Evolutionary conservation across 768 basidiomycete genomes (phyloP), one percentile per base, ranked within the genome.

Genomic region (Collybiopsis luxurians): DNA sequence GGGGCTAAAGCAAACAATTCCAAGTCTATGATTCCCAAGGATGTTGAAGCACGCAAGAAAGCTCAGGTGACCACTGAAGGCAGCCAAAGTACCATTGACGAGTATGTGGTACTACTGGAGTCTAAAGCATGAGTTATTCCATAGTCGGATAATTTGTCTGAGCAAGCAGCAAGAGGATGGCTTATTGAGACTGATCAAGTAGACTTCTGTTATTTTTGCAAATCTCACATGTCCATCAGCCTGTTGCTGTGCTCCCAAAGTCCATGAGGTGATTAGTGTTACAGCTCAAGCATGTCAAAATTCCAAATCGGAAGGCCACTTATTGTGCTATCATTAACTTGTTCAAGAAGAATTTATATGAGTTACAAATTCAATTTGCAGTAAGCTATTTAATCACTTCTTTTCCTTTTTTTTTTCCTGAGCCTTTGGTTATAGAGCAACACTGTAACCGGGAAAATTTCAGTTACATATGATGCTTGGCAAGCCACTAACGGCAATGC

Each of bases 121-220:
- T 56, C 57, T 21, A 53, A 39, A 11, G 64, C 67, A 31, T 26
- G 44, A 15, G 54, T 66, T 6, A 54, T 73, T 17, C 62, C 60
- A 0, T 76, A 76, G 57, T 58, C 67, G 0, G 63, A 75, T 40
- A 39, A 54, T 7, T 23, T 63, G 2, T 75, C 73, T 55, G 36
- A 48, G 6, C 42, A 67, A 19, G 69, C 67, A 1, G 72, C 72
- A 2, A 60, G 70, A 19, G 62, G 75, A 54, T 77, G 76, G 74
- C 60, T 77, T 5, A 61, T 73, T 26, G 62, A 63, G n/a, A 76
- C 73, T 10, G 67, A 76, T 59, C 74, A 77, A 69, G 74, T 75
- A 57, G 19, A 28, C 27, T 28, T 23, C 11, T 43, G 52, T 23
- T 24, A 51, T 5, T 13, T n/a, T 30, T 15, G 15, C 24, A 15